Percentiles rank a stretch among this genome's conserved stretches.
Evolutionary conservation across 768 basidiomycete species (phyloP).

Genomic region (Amanita thiersii): DNA sequence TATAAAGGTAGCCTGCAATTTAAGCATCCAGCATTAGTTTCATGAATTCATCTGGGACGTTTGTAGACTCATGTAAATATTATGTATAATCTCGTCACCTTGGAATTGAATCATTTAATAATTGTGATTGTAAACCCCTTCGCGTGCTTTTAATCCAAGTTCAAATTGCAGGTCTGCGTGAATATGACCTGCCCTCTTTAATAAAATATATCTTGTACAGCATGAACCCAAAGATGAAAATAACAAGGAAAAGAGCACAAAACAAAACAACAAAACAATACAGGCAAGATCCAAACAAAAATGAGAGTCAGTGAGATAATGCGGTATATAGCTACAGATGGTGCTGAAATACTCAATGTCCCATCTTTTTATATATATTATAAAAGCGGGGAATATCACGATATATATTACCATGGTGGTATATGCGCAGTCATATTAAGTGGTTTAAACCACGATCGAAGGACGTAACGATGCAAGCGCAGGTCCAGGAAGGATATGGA

Average conservation of each 20-base stretch:
- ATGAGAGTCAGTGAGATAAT: not conserved
- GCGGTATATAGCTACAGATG: conserved; percentile 10
- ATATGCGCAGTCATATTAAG: not conserved
- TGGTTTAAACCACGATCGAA: conserved; percentile 3
- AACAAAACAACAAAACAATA: conserved; percentile 1
- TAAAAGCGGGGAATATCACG: too few relatives aligned
- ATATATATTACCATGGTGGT: conserved; percentile 1
- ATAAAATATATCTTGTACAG: too few relatives aligned
- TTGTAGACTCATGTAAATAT: not conserved
- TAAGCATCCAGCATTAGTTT: too few relatives aligned
- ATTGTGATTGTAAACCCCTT: not conserved
- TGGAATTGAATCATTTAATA: not conserved
- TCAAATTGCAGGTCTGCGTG: not conserved
- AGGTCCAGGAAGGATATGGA: conserved; percentile 7
- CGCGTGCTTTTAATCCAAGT: not conserved
- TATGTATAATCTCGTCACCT: not conserved
- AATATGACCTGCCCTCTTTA: too few relatives aligned
- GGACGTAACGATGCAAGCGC: conserved; percentile 1
- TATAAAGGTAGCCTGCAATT: too few relatives aligned
- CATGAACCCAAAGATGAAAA: conserved; percentile 1
- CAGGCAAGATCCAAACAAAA: not conserved
- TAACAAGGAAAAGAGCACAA: conserved; percentile 3
- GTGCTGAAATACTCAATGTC: conserved; percentile 7
- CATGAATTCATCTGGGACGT: not conserved
- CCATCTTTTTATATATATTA: conserved; percentile 9